phyloP scores from a whole-genome alignment of 305 asterid genomes.

The Fraxinus latifolia region DNA sequence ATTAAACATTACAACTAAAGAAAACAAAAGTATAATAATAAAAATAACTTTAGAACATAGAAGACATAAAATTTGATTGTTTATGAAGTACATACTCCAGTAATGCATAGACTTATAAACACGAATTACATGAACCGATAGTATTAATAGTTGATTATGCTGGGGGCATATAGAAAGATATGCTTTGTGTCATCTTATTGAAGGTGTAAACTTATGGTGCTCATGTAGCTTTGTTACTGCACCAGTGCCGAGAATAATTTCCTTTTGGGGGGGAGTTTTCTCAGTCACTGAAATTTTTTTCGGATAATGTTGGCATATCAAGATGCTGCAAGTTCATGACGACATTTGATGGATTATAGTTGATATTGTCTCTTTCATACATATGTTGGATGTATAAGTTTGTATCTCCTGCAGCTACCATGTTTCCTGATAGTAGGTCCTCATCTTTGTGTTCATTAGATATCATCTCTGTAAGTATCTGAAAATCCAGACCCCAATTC shows the following conservation, averaged over 20 bases:
- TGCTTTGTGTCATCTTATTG: slow-evolving; percentile 16
- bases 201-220: background rate
- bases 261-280: background rate
- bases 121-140: background rate
- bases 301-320: slow-evolving; percentile 11
- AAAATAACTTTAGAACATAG: slow-evolving; percentile 5
- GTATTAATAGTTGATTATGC: background rate
- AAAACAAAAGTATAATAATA: background rate
- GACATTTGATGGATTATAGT: slow-evolving; percentile 16
- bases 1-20: background rate
- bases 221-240: background rate
- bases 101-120: background rate
- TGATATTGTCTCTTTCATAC: background rate
- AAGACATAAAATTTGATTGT: background rate
- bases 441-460: background rate
- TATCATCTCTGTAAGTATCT: background rate
- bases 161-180: background rate
- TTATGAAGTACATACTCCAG: background rate
- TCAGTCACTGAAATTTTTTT: background rate
- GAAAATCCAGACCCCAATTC: background rate
- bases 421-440: background rate
- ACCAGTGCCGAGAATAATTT: background rate
- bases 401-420: background rate
- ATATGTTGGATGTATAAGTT: slow-evolving; percentile 1
- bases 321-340: slow-evolving; percentile 10